phyloP scores from a whole-genome alignment of 2,329 filamentous ascomycete genomes.

The Pseudogymnoascus sp. region DNA sequence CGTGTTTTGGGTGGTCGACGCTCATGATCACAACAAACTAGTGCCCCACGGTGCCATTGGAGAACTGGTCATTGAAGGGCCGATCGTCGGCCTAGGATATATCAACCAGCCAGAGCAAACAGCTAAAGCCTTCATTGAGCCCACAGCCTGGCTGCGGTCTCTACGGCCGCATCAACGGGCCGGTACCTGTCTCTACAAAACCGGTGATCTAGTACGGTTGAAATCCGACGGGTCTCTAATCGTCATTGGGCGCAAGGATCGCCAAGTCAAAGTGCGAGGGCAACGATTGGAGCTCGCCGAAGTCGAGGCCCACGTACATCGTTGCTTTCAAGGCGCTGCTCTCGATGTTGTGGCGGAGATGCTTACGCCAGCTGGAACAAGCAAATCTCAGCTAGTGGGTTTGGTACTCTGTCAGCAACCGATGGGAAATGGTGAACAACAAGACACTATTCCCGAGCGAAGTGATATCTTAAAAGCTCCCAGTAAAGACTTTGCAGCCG shows the following conservation, averaged over 20 bases:
- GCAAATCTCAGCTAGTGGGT: background rate
- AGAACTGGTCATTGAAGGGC: conserved; percentile 15
- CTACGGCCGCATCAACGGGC: background rate
- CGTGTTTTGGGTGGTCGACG: conserved; percentile 14
- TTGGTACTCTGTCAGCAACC: background rate
- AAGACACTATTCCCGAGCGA: background rate
- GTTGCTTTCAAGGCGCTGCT: background rate
- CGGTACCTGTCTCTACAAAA: conserved; percentile 44
- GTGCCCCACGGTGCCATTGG: conserved; percentile 11
- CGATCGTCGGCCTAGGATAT: conserved; percentile 14
- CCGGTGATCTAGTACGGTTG: conserved; percentile 54
- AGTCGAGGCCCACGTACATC: conserved; percentile 34
- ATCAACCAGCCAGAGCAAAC: conserved; percentile 14
- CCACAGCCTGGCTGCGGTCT: conserved; percentile 4
- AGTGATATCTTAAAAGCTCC: background rate
- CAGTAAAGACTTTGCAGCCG: background rate
- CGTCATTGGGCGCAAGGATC: conserved; percentile 54
- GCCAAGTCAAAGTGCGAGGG: conserved; percentile 57
- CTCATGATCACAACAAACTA: conserved; percentile 8
- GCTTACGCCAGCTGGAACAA: background rate
- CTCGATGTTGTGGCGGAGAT: background rate
- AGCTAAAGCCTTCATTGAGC: conserved; percentile 13
- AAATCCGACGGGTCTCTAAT: conserved; percentile 50
- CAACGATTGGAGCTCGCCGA: conserved; percentile 60
- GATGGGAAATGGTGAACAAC: background rate